These are phyloP conservation scores for Beauveria sp. DNA, from an alignment of 2,329 filamentous ascomycete species.

Conservation along the genomic window DNA sequence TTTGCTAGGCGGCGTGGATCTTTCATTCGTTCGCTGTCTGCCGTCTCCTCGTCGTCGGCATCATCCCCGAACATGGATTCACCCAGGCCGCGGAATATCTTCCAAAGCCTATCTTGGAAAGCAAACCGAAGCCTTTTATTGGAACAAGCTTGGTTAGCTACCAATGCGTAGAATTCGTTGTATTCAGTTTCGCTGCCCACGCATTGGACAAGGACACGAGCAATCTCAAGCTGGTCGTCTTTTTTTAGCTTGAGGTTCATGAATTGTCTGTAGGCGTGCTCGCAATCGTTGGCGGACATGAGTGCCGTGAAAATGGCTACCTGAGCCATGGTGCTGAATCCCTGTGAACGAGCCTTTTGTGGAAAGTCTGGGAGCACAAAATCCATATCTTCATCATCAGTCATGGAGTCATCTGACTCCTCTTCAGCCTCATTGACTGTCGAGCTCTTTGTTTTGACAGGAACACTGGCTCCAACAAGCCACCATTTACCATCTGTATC, in stretches of 20 bases:
- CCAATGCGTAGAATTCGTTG: conserved; percentile 88
- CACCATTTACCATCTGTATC: conserved; percentile 96
- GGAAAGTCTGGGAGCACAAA: conserved; percentile 56
- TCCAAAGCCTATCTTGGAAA: conserved; percentile 83
- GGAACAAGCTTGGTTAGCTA: conserved; percentile 69
- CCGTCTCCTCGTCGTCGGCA: conserved; percentile 48
- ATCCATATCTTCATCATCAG: conserved; percentile 39
- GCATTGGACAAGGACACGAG: conserved; percentile 81
- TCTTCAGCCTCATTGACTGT: conserved; percentile 15
- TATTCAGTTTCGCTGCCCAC: conserved; percentile 74
- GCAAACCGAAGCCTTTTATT: conserved; percentile 72
- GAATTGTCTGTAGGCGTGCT: conserved; percentile 74
- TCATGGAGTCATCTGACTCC: conserved; percentile 20
- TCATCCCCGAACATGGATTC: conserved; percentile 65
- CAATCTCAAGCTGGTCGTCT: conserved; percentile 77
- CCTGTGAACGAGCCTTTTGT: conserved; percentile 68
- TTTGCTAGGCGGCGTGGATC: conserved; percentile 45
- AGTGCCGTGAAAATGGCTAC: conserved; percentile 90
- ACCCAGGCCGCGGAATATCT: conserved; percentile 76
- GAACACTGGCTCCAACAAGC: conserved; percentile 93
- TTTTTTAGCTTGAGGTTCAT: conserved; percentile 79
- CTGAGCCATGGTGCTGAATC: conserved; percentile 80
- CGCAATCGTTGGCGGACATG: conserved; percentile 74
- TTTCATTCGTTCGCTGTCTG: conserved; percentile 35
- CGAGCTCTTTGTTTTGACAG: conserved; percentile 26